Conservation (phyloP, 192 early-diverging fungal genomes). For the Piromyces sp. region DNA sequence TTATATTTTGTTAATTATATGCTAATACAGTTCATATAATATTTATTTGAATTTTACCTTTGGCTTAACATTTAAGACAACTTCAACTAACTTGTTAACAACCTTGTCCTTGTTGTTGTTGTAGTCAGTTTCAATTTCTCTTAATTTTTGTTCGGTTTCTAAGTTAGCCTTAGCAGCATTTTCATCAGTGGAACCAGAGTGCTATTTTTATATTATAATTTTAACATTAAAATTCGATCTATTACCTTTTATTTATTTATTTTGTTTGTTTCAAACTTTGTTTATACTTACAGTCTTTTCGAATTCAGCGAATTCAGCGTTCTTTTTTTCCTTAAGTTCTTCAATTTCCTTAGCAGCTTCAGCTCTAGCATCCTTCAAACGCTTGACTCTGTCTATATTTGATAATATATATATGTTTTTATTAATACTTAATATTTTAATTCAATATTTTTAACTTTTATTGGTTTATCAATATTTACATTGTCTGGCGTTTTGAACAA, state of each 20-base stretch:
- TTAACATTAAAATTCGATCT: too few species aligned
- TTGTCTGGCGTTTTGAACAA: constrained; percentile 77
- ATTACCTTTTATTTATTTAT: too few species aligned
- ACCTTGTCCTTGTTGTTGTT: constrained; percentile 44
- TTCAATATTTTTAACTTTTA: too few species aligned
- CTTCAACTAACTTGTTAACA: constrained; percentile 44
- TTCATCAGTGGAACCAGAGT: constrained; percentile 50
- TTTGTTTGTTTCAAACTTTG: too few species aligned
- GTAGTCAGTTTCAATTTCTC: constrained; percentile 37
- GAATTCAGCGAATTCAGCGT: constrained; percentile 55
- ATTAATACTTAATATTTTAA: too few species aligned
- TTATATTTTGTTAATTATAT: too few species aligned
- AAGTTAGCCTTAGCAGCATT: constrained; percentile 32
- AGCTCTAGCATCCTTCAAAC: constrained; percentile 85
- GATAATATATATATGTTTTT: too few species aligned
- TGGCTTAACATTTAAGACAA: constrained; percentile 47
- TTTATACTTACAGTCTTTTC: constrained; percentile 38
- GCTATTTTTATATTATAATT: constrained; percentile 18
- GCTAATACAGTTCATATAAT: background rate
- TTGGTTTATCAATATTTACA: too few species aligned
- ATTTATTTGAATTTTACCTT: constrained; percentile 12
- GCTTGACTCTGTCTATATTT: constrained; percentile 74
- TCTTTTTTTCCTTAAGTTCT: constrained; percentile 65
- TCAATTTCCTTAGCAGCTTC: constrained; percentile 87
- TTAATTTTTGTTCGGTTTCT: constrained; percentile 52